Conservation (phyloP, 2,329 filamentous ascomycete genomes). For the Scleromitrula shiraiana region DNA sequence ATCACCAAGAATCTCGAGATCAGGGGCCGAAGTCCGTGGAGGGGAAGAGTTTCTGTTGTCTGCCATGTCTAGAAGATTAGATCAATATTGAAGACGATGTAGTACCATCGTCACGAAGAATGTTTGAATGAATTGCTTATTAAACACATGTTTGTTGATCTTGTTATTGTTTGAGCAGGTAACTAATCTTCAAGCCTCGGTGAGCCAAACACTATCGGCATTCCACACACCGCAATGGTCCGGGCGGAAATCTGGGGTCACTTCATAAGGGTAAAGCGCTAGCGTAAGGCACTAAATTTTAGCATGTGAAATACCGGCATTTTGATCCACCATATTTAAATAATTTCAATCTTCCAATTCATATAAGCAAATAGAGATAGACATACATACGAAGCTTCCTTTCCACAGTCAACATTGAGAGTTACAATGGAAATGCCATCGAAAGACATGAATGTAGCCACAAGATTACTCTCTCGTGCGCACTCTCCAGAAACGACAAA, state of each 20-base stretch:
- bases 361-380: too few species aligned
- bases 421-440: conserved; percentile 14
- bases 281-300: background rate
- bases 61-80: conserved; percentile 28
- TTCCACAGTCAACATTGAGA: background rate
- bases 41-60: conserved; percentile 17
- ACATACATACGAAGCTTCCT: too few species aligned
- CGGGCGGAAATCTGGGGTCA: conserved; percentile 7
- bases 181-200: conserved; percentile 1
- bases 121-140: background rate
- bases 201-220: background rate
- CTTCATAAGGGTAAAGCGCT: too few species aligned
- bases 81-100: background rate
- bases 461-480: conserved; percentile 61
- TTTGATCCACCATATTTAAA: background rate
- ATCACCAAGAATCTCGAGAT: conserved; percentile 68
- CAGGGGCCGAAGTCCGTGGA: conserved; percentile 52
- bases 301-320: conserved; percentile 2
- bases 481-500: conserved; percentile 66
- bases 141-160: background rate
- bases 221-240: background rate
- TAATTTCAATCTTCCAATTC: background rate
- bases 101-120: background rate
- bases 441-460: conserved; percentile 11
- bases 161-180: background rate